Conservation (phyloP, 768 basidiomycete species). For the Russula earlei region DNA sequence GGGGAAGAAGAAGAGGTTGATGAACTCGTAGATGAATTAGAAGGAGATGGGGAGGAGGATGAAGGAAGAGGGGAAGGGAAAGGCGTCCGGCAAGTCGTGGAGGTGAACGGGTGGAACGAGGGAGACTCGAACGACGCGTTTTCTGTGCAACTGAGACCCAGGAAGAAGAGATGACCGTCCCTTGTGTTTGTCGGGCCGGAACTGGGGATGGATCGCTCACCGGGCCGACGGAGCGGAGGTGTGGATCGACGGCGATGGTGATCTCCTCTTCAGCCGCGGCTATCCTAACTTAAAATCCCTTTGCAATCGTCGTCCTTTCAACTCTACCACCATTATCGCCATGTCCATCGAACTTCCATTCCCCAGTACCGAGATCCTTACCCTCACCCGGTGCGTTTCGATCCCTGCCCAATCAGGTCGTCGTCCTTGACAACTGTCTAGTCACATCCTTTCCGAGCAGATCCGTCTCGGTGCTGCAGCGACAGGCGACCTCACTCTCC, state of each 20-base stretch:
- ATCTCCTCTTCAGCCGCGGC: conserved; percentile 5
- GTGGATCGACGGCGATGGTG: background rate
- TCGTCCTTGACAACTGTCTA: conserved; percentile 24
- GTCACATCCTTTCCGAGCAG: conserved; percentile 85
- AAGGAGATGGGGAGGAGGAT: conserved; percentile 26
- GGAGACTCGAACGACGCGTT: conserved; percentile 58
- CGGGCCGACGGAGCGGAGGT: background rate
- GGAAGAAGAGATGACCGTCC: conserved; percentile 41
- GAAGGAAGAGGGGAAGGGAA: conserved; percentile 11
- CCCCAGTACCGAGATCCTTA: conserved; percentile 83
- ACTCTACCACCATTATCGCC: conserved; percentile 3
- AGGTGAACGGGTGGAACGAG: conserved; percentile 31
- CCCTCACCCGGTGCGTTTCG: conserved; percentile 69
- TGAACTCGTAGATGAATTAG: conserved; percentile 26
- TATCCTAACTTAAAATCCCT: background rate
- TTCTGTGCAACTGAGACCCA: conserved; percentile 58
- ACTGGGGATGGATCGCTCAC: no score
- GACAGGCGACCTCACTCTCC: conserved; percentile 88
- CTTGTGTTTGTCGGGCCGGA: conserved; percentile 10
- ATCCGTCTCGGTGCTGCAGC: conserved; percentile 71
- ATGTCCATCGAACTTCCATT: conserved; percentile 44
- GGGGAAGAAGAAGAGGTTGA: conserved; percentile 35
- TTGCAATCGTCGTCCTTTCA: conserved; percentile 3
- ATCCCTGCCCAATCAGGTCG: conserved; percentile 4
- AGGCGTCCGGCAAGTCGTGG: background rate